Conservation (phyloP, 1,284 basidiomycete genomes). For the Meira miltonrushii region DNA sequence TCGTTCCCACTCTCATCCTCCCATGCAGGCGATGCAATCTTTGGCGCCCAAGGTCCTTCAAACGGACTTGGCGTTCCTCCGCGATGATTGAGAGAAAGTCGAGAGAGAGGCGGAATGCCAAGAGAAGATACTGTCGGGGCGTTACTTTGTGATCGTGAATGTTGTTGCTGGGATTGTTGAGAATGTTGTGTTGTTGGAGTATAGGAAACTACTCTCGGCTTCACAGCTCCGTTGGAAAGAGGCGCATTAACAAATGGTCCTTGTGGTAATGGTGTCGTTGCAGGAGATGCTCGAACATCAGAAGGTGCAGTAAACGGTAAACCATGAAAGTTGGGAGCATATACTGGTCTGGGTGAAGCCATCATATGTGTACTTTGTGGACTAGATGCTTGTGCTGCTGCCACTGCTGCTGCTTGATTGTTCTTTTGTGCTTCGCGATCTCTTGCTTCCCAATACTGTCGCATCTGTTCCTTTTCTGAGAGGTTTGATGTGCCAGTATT, state of each 20-base stretch:
- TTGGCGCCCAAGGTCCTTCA: slow-evolving; percentile 11
- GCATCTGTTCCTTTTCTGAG: slow-evolving; percentile 10
- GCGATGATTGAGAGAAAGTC: background rate
- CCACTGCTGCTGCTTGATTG: background rate
- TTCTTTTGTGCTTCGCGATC: slow-evolving; percentile 7
- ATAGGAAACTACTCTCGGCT: background rate
- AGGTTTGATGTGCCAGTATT: background rate
- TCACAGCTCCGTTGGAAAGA: background rate
- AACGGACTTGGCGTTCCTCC: slow-evolving; percentile 4
- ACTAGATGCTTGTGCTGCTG: slow-evolving; percentile 1
- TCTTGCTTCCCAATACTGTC: slow-evolving; percentile 12
- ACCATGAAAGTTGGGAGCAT: background rate
- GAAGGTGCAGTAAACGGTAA: background rate
- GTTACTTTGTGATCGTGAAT: background rate
- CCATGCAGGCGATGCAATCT: slow-evolving; percentile 9
- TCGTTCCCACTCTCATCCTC: slow-evolving; percentile 3
- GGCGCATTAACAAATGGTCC: background rate
- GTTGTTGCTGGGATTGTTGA: background rate
- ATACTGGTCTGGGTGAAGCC: slow-evolving; percentile 2
- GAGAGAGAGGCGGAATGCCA: background rate
- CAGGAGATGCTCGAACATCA: background rate
- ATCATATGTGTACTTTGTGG: background rate
- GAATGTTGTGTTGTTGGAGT: background rate
- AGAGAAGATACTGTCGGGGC: background rate
- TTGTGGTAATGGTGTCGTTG: background rate